Conservation (phyloP, 2,329 filamentous ascomycete species). For the Pezicula carpinea region DNA sequence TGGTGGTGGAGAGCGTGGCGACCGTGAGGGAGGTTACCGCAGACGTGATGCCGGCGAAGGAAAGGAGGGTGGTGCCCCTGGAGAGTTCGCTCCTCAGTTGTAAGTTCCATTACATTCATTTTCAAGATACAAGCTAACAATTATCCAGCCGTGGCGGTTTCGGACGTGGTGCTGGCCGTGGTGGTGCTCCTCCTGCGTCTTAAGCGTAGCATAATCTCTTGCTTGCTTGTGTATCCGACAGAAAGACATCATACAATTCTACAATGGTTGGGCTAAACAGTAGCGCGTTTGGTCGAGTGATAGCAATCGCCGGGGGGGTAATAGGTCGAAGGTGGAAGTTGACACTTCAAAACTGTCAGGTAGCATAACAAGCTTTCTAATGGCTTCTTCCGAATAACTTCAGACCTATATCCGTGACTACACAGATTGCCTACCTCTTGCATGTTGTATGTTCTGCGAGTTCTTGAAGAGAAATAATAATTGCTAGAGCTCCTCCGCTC, state of each 20-base stretch:
- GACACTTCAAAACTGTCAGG: slow-evolving; percentile 34
- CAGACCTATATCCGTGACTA: background rate
- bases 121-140: slow-evolving; percentile 29
- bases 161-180: slow-evolving; percentile 70
- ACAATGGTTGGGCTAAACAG: slow-evolving; percentile 38
- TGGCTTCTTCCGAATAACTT: slow-evolving; percentile 19
- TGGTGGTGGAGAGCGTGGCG: slow-evolving; percentile 59
- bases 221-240: slow-evolving; percentile 31
- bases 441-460: no score
- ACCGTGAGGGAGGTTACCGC: slow-evolving; percentile 85
- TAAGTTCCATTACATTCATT: slow-evolving; percentile 40
- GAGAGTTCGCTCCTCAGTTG: slow-evolving; percentile 90
- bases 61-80: slow-evolving; percentile 89
- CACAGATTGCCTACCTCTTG: no score
- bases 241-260: slow-evolving; percentile 24
- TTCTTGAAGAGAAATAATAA: no score
- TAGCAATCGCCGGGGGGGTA: slow-evolving; percentile 42
- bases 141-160: slow-evolving; percentile 71
- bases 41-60: slow-evolving; percentile 79
- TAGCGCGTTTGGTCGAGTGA: slow-evolving; percentile 45
- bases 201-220: slow-evolving; percentile 23
- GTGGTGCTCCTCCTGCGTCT: slow-evolving; percentile 57
- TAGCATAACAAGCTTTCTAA: slow-evolving; percentile 30
- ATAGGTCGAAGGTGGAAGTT: slow-evolving; percentile 40
- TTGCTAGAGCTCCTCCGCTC: no score